Evolutionary conservation across 2,329 filamentous ascomycete species (phyloP).

Genomic region (Fusarium sp.): DNA sequence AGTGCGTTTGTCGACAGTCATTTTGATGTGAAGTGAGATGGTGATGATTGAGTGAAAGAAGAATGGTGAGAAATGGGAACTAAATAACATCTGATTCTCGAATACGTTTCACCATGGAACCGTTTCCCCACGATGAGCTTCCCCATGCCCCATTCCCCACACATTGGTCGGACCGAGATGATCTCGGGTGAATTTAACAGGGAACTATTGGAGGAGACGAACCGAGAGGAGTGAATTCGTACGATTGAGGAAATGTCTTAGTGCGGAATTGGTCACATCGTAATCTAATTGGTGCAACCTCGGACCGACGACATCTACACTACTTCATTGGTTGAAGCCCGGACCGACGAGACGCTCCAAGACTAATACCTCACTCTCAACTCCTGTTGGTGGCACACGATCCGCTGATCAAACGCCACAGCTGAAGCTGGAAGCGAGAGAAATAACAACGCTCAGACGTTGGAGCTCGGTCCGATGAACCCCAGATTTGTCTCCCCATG

Average conservation of each 20-base stretch:
- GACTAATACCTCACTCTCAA: neutral
- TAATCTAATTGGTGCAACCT: slow-evolving; percentile 18
- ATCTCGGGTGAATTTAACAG: neutral
- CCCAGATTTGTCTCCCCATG: slow-evolving; percentile 34
- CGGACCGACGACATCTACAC: slow-evolving; percentile 26
- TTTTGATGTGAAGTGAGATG: neutral
- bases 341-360: slow-evolving; percentile 28
- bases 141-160: neutral
- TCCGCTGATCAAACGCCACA: slow-evolving; percentile 14
- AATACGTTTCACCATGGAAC: neutral
- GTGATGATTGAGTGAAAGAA: too few relatives aligned
- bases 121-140: slow-evolving; percentile 9
- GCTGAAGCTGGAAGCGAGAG: neutral
- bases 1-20: slow-evolving; percentile 41
- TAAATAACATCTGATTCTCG: slow-evolving; percentile 6
- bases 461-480: slow-evolving; percentile 26
- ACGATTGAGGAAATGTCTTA: neutral
- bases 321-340: slow-evolving; percentile 21
- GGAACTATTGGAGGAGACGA: neutral
- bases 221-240: neutral
- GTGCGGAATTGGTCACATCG: too few relatives aligned
- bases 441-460: neutral
- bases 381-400: neutral
- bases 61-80: neutral
- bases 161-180: slow-evolving; percentile 34